Evolutionary conservation across 306 rosid genomes (phyloP).

Genomic region (Cyamopsis tetragonoloba): DNA sequence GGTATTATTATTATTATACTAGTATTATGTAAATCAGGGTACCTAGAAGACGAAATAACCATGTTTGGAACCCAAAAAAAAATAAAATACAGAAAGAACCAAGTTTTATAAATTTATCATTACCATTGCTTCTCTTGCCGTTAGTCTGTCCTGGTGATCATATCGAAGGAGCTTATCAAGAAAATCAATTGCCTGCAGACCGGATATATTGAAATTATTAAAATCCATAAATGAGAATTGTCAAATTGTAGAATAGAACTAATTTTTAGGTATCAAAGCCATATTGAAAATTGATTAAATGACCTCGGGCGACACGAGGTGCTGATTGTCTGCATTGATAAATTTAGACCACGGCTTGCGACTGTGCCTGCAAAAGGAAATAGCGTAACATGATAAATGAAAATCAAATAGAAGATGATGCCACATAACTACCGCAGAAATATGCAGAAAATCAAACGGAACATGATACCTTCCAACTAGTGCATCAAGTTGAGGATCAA

Average conservation of each 20-base stretch:
- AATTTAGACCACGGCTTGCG: constrained; percentile 97
- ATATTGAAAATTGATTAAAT: constrained; percentile 13
- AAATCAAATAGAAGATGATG: constrained; percentile 19
- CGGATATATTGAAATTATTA: constrained; percentile 24
- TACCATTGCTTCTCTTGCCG: constrained; percentile 99
- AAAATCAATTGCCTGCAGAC: constrained; percentile 87
- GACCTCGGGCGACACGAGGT: constrained; percentile 95
- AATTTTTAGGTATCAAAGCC: not conserved
- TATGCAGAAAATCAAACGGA: constrained; percentile 4
- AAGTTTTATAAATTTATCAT: no score
- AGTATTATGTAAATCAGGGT: not conserved
- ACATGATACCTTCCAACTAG: constrained; percentile 70
- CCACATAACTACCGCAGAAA: constrained; percentile 71
- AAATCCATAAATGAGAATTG: not conserved
- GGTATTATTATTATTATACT: not conserved
- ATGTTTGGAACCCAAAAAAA: no score
- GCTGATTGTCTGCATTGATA: constrained; percentile 91
- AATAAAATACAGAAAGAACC: no score
- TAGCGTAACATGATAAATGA: constrained; percentile 7
- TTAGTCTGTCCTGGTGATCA: constrained; percentile 94
- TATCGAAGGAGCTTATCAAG: constrained; percentile 94
- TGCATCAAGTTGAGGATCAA: constrained; percentile 87
- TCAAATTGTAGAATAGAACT: not conserved
- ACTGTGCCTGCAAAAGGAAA: constrained; percentile 78
- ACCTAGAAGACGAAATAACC: not conserved